A percentile compares a stretch with the other conserved stretches of the same genome.
These are phyloP conservation scores for Neofusicoccum cordaticola DNA, from an alignment of 2,329 filamentous ascomycete species.

Conservation along the genomic window DNA sequence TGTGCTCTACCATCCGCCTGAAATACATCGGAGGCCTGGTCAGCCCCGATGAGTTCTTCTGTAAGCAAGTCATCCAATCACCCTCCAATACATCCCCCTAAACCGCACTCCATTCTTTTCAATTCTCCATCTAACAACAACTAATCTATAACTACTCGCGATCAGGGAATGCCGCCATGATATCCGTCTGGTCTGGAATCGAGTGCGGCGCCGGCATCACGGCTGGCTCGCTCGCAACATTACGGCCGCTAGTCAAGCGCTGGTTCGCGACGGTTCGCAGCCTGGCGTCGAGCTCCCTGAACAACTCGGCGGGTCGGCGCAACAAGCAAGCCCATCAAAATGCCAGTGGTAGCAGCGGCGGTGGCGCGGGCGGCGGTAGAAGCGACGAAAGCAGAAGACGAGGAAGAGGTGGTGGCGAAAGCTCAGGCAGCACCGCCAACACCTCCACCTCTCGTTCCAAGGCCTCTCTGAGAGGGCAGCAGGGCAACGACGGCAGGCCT, in stretches of 20 bases:
- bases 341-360: not conserved
- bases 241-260: conserved; percentile 46
- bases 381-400: not conserved
- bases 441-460: too few species aligned
- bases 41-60: conserved; percentile 45
- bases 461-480: not conserved
- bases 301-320: not conserved
- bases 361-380: not conserved
- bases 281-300: not conserved
- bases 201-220: conserved; percentile 41
- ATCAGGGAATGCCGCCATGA: conserved; percentile 43
- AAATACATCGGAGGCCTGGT: conserved; percentile 44
- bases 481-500: not conserved
- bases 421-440: not conserved
- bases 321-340: not conserved
- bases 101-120: too few species aligned
- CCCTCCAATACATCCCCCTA: not conserved
- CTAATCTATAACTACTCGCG: too few species aligned
- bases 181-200: conserved; percentile 41
- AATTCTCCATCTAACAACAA: too few species aligned
- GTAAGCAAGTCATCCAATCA: conserved; percentile 26
- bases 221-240: conserved; percentile 51
- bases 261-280: conserved; percentile 5
- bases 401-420: too few species aligned
- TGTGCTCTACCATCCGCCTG: conserved; percentile 53